Evolutionary conservation across 2,329 filamentous ascomycete species (phyloP).

Genomic region (Raffaelea ambrosiae): DNA sequence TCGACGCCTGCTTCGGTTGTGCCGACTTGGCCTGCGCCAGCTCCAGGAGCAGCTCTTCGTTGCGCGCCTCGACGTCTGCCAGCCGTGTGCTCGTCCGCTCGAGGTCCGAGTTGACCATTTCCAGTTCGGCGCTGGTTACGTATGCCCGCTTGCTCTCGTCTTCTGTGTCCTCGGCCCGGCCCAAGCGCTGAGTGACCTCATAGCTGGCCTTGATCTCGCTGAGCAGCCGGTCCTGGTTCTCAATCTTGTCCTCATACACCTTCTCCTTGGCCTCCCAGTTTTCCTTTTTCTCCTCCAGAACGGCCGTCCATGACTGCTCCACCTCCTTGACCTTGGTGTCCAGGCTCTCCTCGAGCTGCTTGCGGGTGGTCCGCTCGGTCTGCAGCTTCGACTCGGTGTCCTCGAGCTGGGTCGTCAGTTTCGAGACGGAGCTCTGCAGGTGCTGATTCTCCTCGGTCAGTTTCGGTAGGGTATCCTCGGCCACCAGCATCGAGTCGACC

Average conservation of each 20-base stretch:
- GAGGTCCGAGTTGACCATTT: conserved; percentile 85
- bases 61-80: conserved; percentile 85
- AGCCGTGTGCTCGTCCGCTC: conserved; percentile 81
- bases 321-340: conserved; percentile 81
- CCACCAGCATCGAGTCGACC: conserved; percentile 84
- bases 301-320: conserved; percentile 80
- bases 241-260: conserved; percentile 82
- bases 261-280: conserved; percentile 94
- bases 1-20: conserved; percentile 49
- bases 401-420: conserved; percentile 72
- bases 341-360: conserved; percentile 66
- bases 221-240: conserved; percentile 84
- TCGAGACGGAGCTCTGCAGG: conserved; percentile 68
- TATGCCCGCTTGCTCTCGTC: conserved; percentile 52
- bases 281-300: conserved; percentile 85
- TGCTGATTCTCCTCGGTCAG: conserved; percentile 82
- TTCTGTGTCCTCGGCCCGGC: conserved; percentile 48
- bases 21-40: conserved; percentile 81
- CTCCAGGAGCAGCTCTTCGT: conserved; percentile 86
- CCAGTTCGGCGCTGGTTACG: conserved; percentile 81
- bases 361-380: conserved; percentile 62
- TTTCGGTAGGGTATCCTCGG: conserved; percentile 86
- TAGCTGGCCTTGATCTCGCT: conserved; percentile 96
- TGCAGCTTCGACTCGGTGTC: conserved; percentile 75
- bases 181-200: conserved; percentile 87